Percentiles rank a stretch among this genome's conserved stretches.
phyloP scores from a whole-genome alignment of 1,284 basidiomycete species.

The Meira miltonrushii region DNA sequence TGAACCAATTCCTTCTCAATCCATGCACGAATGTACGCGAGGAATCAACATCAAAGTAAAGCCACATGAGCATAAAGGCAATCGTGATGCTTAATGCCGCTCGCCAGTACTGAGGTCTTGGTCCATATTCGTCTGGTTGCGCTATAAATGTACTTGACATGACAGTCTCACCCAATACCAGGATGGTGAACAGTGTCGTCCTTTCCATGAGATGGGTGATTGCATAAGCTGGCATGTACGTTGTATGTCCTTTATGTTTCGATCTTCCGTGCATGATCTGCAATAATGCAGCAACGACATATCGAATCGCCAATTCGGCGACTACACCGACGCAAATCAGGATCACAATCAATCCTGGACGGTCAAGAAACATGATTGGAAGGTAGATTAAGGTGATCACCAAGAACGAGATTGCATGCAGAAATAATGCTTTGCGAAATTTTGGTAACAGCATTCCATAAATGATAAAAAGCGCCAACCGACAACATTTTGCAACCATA shows the following conservation, averaged over 20 bases:
- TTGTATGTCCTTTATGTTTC: constrained; percentile 26
- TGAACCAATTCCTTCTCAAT: constrained; percentile 42
- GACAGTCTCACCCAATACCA: constrained; percentile 25
- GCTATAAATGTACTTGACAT: constrained; percentile 23
- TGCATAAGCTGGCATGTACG: constrained; percentile 27
- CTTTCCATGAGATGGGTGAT: constrained; percentile 12
- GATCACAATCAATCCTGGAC: constrained; percentile 24
- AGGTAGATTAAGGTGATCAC: constrained; percentile 37
- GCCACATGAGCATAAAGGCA: constrained; percentile 47
- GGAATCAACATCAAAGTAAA: constrained; percentile 36
- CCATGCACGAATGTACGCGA: constrained; percentile 49
- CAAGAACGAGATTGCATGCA: constrained; percentile 24
- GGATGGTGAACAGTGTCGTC: constrained; percentile 38
- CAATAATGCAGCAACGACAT: constrained; percentile 26
- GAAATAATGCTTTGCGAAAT: constrained; percentile 42
- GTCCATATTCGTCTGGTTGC: constrained; percentile 17
- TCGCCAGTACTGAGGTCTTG: constrained; percentile 30
- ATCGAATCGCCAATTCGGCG: constrained; percentile 30
- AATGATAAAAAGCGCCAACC: constrained; percentile 31
- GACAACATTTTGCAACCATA: constrained; percentile 35
- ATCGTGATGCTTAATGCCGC: constrained; percentile 37
- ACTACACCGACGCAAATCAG: constrained; percentile 32
- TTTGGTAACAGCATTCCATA: constrained; percentile 43
- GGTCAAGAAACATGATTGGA: constrained; percentile 27
- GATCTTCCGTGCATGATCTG: constrained; percentile 25